Conservation (phyloP, 2,329 filamentous ascomycete genomes). For the Fusarium nematophilum region DNA sequence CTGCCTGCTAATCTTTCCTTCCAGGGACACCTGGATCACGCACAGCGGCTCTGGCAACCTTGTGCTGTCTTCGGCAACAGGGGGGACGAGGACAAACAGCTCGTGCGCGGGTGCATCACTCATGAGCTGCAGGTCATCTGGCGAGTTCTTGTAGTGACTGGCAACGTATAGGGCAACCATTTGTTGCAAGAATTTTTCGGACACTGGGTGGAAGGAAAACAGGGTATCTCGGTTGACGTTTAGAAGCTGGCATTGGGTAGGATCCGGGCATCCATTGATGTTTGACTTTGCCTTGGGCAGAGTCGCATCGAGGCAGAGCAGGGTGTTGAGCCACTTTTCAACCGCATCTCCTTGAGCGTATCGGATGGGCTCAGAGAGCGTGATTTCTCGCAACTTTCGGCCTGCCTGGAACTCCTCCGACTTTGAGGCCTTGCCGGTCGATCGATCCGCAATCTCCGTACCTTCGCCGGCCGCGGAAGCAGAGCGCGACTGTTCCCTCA, state of each 20-base stretch:
- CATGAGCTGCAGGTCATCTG: constrained; percentile 98
- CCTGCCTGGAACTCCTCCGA: constrained; percentile 72
- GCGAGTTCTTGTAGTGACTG: constrained; percentile 97
- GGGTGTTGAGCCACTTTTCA: constrained; percentile 94
- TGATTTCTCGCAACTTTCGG: constrained; percentile 89
- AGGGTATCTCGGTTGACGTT: constrained; percentile 96
- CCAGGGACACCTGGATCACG: constrained; percentile 92
- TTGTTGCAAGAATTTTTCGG: constrained; percentile 96
- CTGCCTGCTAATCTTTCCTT: constrained; percentile 93
- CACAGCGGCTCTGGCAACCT: constrained; percentile 92
- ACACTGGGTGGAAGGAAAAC: constrained; percentile 97
- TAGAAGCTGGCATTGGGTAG: constrained; percentile 89
- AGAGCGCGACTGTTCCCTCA: constrained; percentile 89
- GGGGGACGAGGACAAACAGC: constrained; percentile 92
- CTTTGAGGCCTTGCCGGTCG: constrained; percentile 79
- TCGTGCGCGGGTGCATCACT: constrained; percentile 97
- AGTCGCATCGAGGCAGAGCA: constrained; percentile 93
- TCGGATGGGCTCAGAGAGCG: constrained; percentile 91
- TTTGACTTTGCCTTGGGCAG: constrained; percentile 80
- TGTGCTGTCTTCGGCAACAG: constrained; percentile 79
- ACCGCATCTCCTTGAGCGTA: constrained; percentile 92
- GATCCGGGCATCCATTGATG: constrained; percentile 86
- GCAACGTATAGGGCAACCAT: constrained; percentile 99
- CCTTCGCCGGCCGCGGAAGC: constrained; percentile 66
- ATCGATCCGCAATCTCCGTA: constrained; percentile 78